These are phyloP conservation scores for Penicillium herquei DNA, from an alignment of 495 filamentous ascomycete species.

Conservation along the genomic window DNA sequence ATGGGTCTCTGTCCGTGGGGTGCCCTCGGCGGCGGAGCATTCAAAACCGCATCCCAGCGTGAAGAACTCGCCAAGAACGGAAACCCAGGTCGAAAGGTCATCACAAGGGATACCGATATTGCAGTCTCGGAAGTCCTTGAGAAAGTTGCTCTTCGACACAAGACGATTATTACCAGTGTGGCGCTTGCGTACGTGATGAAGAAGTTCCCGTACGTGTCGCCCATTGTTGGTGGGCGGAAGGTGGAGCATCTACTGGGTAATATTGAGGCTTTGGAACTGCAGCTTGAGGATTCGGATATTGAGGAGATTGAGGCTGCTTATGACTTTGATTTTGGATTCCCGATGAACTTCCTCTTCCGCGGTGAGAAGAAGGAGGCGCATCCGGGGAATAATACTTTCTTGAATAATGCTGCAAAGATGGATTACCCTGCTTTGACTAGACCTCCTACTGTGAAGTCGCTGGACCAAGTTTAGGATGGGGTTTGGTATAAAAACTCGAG, in stretches of 20 bases:
- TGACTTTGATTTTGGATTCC: constrained; percentile 65
- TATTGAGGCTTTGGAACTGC: constrained; percentile 61
- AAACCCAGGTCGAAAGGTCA: constrained; percentile 20
- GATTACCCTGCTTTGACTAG: constrained; percentile 24
- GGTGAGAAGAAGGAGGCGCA: constrained; percentile 20
- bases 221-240: constrained; percentile 67
- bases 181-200: constrained; percentile 73
- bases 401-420: constrained; percentile 20
- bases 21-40: constrained; percentile 49
- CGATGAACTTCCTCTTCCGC: constrained; percentile 45
- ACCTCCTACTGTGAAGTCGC: constrained; percentile 15
- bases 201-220: constrained; percentile 75
- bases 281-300: constrained; percentile 59
- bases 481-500: neutral
- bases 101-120: constrained; percentile 14
- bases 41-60: constrained; percentile 23
- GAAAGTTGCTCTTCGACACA: constrained; percentile 55
- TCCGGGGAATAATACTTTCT: constrained; percentile 11
- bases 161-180: constrained; percentile 44
- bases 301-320: constrained; percentile 61
- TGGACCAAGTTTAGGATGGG: constrained; percentile 10
- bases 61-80: constrained; percentile 17
- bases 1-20: constrained; percentile 62
- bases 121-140: constrained; percentile 57
- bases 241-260: constrained; percentile 65